These are phyloP conservation scores for Globisporangium radiosum DNA, from an alignment of 352 stramenopile genomes.

Conservation along the genomic window DNA sequence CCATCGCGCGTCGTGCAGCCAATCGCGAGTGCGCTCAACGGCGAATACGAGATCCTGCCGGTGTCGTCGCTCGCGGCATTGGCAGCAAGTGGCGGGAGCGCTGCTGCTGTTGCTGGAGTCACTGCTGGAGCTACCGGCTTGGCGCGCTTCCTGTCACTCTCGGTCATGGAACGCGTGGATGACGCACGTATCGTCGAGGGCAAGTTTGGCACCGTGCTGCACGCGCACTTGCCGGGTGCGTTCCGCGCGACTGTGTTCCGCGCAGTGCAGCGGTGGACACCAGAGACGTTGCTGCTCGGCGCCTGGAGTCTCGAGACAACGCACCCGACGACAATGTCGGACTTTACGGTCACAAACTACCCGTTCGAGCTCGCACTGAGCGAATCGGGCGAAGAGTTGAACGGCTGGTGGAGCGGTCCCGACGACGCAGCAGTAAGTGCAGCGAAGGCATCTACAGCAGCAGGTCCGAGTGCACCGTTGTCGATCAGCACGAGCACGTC, in stretches of 20 bases:
- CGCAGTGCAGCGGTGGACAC: conserved; percentile 19
- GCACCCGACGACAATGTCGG: conserved; percentile 37
- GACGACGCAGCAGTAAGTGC: conserved; percentile 33
- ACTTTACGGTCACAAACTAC: conserved; percentile 58
- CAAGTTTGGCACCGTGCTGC: conserved; percentile 70
- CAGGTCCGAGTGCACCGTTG: neutral
- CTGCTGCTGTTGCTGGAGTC: too few relatives aligned
- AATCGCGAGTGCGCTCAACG: conserved; percentile 62
- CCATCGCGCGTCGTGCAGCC: conserved; percentile 40
- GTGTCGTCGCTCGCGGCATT: too few relatives aligned
- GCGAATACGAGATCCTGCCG: conserved; percentile 61
- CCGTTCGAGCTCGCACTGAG: conserved; percentile 65
- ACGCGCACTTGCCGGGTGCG: conserved; percentile 48
- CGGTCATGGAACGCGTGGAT: conserved; percentile 45
- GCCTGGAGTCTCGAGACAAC: conserved; percentile 55
- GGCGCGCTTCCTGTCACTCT: conserved; percentile 43
- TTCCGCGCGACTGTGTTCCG: conserved; percentile 50
- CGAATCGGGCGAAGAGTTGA: conserved; percentile 38
- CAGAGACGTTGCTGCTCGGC: conserved; percentile 37
- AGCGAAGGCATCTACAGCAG: conserved; percentile 8
- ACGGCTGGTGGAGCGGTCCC: conserved; percentile 71
- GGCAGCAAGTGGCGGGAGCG: too few relatives aligned
- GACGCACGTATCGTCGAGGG: conserved; percentile 47
- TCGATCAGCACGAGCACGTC: conserved; percentile 1
- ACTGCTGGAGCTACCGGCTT: conserved; percentile 2